Base-by-base conservation (phyloP, 495 filamentous ascomycete species). In the Gamarada debralockiae region DNA sequence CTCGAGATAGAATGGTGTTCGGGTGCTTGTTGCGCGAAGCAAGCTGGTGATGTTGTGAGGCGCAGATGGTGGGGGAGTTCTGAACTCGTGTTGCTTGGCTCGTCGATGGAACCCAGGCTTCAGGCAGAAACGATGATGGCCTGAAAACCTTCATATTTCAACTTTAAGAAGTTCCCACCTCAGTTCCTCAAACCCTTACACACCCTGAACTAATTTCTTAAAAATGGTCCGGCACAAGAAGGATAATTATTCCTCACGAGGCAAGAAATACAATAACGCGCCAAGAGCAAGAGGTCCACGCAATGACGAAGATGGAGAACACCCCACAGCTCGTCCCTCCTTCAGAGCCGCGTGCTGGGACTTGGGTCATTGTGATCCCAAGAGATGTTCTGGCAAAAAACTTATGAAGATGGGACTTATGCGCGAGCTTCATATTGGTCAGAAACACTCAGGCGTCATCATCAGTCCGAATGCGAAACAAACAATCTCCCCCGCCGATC, bases 291-390 rank as follows among this genome's bases (percentile, higher is more conserved):
- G 67, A 51, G 69, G 62, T 48, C 72, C 73, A 64, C 71, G 71
- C 51, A 52, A 63, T 52, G 64, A 61, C 34, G 71, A 73, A 60
- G 56, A 62, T 48, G 59, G 41, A 4, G 53, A 59, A 27, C 48
- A 57, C 58, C 58, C 58, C 70, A 67, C 52, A 70, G 47, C 71
- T 33, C 73, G 73, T 52, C 86, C 89, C 25, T 65, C 81, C 13
- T 95, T 88, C 78, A 90, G 87, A 73, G 95, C 93, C 40, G 93
- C 92, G 31, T 96, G 92, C 65, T 98, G 93, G 93, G 93, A 98
- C 67, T 74, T 98, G 31, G 90, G 90, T 43, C 93, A 98, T 67
- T 98, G 93, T 72, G 93, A 98, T 67, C 91, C 92, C 7, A 97
- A 97, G 67, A 76, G 95, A 60, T 98, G 93, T 68, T 97, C 92